Evolutionary conservation across 1,284 basidiomycete species (phyloP).

Genomic region (Stygiomarasmius scandens): DNA sequence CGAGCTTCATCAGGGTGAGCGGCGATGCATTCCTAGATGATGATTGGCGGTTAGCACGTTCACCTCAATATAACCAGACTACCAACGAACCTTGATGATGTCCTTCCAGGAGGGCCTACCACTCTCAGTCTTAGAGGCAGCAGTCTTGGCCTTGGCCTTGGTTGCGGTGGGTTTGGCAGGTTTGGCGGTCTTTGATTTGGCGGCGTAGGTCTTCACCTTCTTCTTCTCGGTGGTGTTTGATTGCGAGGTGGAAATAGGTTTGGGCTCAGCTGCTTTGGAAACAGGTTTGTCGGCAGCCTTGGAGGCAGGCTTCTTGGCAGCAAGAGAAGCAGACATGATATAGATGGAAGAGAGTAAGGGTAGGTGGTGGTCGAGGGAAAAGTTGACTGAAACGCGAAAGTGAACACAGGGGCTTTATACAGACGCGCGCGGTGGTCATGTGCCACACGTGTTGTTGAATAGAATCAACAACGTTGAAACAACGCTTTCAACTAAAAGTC

Average conservation of each 20-base stretch:
- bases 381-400: no score
- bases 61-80: slow-evolving; percentile 14
- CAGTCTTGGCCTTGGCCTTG: slow-evolving; percentile 21
- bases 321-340: slow-evolving; percentile 11
- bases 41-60: no score
- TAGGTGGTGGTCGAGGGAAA: no score
- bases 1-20: slow-evolving; percentile 68
- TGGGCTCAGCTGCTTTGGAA: no score
- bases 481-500: no score
- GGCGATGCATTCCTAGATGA: slow-evolving; percentile 65
- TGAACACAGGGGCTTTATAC: no score
- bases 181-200: slow-evolving; percentile 35
- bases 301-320: slow-evolving; percentile 22
- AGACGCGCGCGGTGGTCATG: no score
- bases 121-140: not conserved
- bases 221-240: slow-evolving; percentile 22
- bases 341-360: no score
- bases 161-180: slow-evolving; percentile 30
- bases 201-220: not conserved
- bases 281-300: not conserved
- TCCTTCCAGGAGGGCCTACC: slow-evolving; percentile 58
- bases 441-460: no score
- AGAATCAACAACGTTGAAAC: no score
- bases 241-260: slow-evolving; percentile 10
- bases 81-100: slow-evolving; percentile 52